These are phyloP conservation scores for Lathyrus sativus DNA, from an alignment of 306 rosid genomes.

Conservation along the genomic window DNA sequence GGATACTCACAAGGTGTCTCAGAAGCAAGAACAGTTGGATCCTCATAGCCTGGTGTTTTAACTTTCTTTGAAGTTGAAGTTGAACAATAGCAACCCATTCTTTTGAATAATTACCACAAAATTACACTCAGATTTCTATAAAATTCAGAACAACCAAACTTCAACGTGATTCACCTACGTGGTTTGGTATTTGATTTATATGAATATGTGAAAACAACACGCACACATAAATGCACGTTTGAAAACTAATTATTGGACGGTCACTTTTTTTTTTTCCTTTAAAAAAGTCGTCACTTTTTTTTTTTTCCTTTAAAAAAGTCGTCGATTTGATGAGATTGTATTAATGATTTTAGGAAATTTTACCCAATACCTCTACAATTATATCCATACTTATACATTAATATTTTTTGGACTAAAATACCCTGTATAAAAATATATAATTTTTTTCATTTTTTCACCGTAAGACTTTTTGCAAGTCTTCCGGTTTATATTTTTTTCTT, in stretches of 20 bases:
- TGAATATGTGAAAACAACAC: not conserved
- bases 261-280: not conserved
- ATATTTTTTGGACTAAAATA: too few relatives aligned
- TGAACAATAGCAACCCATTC: conserved; percentile 78
- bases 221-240: not conserved
- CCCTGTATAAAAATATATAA: too few relatives aligned
- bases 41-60: conserved; percentile 60
- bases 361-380: too few relatives aligned
- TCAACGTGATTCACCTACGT: not conserved
- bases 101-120: conserved; percentile 35
- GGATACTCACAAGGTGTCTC: conserved; percentile 86
- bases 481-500: too few relatives aligned
- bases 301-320: too few relatives aligned
- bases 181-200: not conserved
- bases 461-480: too few relatives aligned
- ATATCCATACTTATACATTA: too few relatives aligned
- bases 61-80: conserved; percentile 47
- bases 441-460: too few relatives aligned
- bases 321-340: too few relatives aligned
- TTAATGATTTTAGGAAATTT: too few relatives aligned
- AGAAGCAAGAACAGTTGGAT: conserved; percentile 77
- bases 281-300: too few relatives aligned
- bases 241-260: not conserved
- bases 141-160: not conserved
- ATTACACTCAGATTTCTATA: conserved; percentile 30